phyloP scores from a whole-genome alignment of 2,329 filamentous ascomycete genomes.

The Phaeomoniella chlamydospora region DNA sequence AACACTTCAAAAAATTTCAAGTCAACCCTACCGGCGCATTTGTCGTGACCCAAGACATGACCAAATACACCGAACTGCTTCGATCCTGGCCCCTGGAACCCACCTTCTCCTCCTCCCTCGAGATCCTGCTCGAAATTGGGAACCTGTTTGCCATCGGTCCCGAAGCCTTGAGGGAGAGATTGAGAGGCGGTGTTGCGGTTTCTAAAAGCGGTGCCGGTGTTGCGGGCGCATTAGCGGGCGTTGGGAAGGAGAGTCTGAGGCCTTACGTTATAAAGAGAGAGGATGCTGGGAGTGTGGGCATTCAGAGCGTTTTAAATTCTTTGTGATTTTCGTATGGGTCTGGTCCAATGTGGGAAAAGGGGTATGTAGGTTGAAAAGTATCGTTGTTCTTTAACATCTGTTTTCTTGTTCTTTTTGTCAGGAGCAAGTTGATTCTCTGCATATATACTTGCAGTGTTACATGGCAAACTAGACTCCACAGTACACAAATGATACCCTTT shows the following conservation, averaged over 20 bases:
- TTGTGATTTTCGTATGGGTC: too few relatives aligned
- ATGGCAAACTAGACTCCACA: too few relatives aligned
- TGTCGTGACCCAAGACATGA: conserved; percentile 92
- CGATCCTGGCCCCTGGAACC: conserved; percentile 65
- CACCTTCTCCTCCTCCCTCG: conserved; percentile 55
- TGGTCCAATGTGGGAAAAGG: too few relatives aligned
- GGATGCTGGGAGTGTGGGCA: conserved; percentile 64
- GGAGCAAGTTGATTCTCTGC: too few relatives aligned
- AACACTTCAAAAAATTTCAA: conserved; percentile 87
- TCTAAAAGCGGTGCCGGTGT: conserved; percentile 12
- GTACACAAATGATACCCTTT: too few relatives aligned
- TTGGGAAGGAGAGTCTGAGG: conserved; percentile 54
- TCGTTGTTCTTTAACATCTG: too few relatives aligned
- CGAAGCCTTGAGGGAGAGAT: conserved; percentile 58
- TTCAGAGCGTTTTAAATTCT: conserved; percentile 66
- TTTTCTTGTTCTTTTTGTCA: too few relatives aligned
- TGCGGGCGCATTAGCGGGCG: conserved; percentile 21
- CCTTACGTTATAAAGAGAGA: conserved; percentile 75
- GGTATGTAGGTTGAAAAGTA: too few relatives aligned
- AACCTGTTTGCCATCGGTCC: conserved; percentile 89
- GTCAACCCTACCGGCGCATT: conserved; percentile 88
- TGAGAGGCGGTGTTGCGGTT: too few relatives aligned
- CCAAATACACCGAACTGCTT: conserved; percentile 77
- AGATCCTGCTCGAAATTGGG: conserved; percentile 83
- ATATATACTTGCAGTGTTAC: too few relatives aligned